These are phyloP conservation scores for Eremomyces bilateralis DNA, from an alignment of 495 filamentous ascomycete species.

Conservation along the genomic window DNA sequence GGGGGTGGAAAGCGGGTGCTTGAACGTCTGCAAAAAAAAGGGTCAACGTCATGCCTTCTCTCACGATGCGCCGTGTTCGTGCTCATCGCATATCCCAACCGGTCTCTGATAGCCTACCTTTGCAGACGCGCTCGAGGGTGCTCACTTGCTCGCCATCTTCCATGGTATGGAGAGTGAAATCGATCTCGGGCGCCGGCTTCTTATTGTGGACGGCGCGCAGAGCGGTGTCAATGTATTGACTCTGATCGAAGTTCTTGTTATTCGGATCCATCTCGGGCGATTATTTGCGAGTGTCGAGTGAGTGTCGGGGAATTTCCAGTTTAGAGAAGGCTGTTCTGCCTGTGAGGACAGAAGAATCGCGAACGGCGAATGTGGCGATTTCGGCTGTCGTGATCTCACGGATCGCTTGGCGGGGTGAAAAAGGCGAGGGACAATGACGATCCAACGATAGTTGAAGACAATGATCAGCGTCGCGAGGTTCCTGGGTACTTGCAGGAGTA, in stretches of 20 bases:
- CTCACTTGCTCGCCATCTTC: conserved; percentile 90
- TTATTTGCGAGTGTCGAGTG: no score
- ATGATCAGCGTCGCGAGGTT: no score
- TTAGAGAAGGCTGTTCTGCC: no score
- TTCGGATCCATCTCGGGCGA: conserved; percentile 8
- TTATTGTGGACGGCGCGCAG: conserved; percentile 71
- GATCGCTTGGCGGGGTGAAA: no score
- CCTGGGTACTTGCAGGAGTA: no score
- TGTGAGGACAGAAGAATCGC: no score
- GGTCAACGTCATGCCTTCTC: no score
- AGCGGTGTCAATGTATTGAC: conserved; percentile 20
- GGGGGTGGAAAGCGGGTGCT: conserved; percentile 80
- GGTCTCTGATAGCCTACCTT: conserved; percentile 39
- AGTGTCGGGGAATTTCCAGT: no score
- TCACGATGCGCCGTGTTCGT: background rate
- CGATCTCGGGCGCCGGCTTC: conserved; percentile 87
- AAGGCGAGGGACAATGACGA: no score
- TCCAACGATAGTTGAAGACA: no score
- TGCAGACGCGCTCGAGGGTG: conserved; percentile 86
- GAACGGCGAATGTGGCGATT: no score
- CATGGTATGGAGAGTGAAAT: conserved; percentile 95
- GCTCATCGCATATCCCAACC: background rate
- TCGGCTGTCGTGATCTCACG: no score
- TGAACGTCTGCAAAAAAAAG: conserved; percentile 97
- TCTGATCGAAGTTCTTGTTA: conserved; percentile 9